A percentile compares a stretch with the other conserved stretches of the same genome.
phyloP scores from a whole-genome alignment of 352 stramenopile species.

The Phytophthora sojae region DNA sequence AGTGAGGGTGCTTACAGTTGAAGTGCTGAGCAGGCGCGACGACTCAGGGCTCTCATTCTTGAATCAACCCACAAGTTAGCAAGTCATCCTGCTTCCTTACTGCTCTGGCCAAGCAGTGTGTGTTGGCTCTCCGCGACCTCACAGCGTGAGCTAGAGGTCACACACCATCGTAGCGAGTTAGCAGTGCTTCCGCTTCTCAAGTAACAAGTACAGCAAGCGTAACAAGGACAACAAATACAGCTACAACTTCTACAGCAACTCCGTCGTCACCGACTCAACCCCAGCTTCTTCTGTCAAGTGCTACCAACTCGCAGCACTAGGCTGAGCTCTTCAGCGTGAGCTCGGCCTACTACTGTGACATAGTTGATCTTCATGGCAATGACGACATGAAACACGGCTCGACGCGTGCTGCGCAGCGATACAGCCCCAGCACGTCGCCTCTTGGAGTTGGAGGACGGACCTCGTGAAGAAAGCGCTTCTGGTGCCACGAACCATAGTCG shows the following conservation, averaged over 20 bases:
- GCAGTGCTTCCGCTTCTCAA: neutral
- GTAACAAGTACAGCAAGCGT: neutral
- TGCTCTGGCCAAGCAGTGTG: conserved; percentile 17
- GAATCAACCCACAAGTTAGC: conserved; percentile 12
- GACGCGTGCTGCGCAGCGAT: too few relatives aligned
- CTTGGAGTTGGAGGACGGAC: too few relatives aligned
- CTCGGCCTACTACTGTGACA: conserved; percentile 8
- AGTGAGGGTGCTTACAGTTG: neutral
- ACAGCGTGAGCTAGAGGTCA: conserved; percentile 3
- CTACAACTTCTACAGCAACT: neutral
- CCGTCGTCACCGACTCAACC: neutral
- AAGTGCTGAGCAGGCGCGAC: neutral
- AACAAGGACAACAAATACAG: neutral
- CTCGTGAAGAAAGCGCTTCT: too few relatives aligned
- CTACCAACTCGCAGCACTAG: conserved; percentile 9
- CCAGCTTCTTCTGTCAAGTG: conserved; percentile 1
- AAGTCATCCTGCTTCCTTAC: conserved; percentile 5
- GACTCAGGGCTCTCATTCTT: conserved; percentile 16
- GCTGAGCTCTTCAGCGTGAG: conserved; percentile 2
- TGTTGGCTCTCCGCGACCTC: conserved; percentile 15
- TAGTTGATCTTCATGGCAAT: too few relatives aligned
- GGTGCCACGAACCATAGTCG: too few relatives aligned
- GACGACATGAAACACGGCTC: too few relatives aligned
- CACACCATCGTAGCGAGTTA: neutral
- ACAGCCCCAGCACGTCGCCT: too few relatives aligned